These are phyloP conservation scores for Prunus salicina DNA, from an alignment of 306 rosid genomes.

Conservation along the genomic window DNA sequence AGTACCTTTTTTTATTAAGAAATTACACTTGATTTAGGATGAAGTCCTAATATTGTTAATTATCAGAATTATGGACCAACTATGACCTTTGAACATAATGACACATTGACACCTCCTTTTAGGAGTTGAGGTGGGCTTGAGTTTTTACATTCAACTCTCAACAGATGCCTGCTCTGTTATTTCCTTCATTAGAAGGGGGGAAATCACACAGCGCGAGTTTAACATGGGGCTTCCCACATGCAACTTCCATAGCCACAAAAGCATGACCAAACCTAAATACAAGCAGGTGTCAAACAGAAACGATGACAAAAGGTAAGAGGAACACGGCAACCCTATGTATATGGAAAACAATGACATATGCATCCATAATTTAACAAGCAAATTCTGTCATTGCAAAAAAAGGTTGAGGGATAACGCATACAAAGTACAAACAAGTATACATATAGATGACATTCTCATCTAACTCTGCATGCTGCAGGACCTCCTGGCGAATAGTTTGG, in stretches of 20 bases:
- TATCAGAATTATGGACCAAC: too few relatives aligned
- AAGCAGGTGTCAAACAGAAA: constrained; percentile 13
- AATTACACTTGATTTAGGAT: background rate
- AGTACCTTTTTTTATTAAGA: too few relatives aligned
- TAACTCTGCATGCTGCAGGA: constrained; percentile 79
- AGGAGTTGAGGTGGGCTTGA: background rate
- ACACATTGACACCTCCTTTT: background rate
- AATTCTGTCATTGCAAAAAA: constrained; percentile 28
- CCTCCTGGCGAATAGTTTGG: constrained; percentile 82
- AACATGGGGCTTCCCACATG: background rate
- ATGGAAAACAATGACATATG: constrained; percentile 7
- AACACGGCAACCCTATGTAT: constrained; percentile 17
- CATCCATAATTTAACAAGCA: constrained; percentile 14
- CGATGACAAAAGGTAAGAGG: constrained; percentile 13
- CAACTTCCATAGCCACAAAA: background rate
- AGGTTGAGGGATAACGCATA: constrained; percentile 25
- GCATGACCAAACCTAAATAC: constrained; percentile 1
- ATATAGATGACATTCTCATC: constrained; percentile 48
- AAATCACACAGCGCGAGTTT: too few relatives aligned
- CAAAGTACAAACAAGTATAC: constrained; percentile 36
- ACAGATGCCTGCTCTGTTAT: too few relatives aligned
- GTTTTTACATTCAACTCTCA: background rate
- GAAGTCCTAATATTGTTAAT: too few relatives aligned
- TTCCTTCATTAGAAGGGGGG: too few relatives aligned
- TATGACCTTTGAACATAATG: too few relatives aligned